Conservation (phyloP, 805 yeast genomes). For the Wickerhamiella nectarea region DNA sequence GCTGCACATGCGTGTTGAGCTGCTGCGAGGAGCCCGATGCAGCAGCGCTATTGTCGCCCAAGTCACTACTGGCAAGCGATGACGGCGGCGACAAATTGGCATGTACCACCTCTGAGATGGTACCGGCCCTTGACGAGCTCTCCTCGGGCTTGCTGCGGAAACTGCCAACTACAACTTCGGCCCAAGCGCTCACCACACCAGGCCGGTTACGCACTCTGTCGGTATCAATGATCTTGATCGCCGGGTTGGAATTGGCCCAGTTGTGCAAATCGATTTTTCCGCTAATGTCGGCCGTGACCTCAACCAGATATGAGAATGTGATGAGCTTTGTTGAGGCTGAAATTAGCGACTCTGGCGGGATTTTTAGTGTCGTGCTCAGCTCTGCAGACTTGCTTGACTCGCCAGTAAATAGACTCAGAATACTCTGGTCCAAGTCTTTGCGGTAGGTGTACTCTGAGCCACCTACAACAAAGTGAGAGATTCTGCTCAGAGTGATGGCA, state of each 20-base stretch:
- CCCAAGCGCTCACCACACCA: conserved; percentile 67
- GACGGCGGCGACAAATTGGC: conserved; percentile 7
- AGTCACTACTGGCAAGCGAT: conserved; percentile 2
- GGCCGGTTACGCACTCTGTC: conserved; percentile 62
- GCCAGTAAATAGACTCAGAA: conserved; percentile 68
- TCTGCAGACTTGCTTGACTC: conserved; percentile 45
- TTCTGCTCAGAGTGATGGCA: conserved; percentile 64
- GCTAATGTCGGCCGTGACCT: conserved; percentile 67
- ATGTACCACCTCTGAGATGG: conserved; percentile 3
- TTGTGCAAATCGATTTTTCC: conserved; percentile 35
- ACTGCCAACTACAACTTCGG: conserved; percentile 73
- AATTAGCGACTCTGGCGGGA: conserved; percentile 79
- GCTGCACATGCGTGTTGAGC: too few species aligned
- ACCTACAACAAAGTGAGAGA: conserved; percentile 33
- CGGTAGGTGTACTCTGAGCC: conserved; percentile 38
- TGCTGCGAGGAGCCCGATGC: too few species aligned
- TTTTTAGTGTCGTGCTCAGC: conserved; percentile 47
- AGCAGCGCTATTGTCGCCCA: too few species aligned
- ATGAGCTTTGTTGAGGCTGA: conserved; percentile 62
- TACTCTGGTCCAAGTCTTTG: conserved; percentile 67
- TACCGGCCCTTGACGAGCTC: background rate
- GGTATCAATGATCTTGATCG: conserved; percentile 40
- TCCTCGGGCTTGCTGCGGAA: conserved; percentile 29
- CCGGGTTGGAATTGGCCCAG: conserved; percentile 16
- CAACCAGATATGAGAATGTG: conserved; percentile 72